A percentile compares a stretch with the other conserved stretches of the same genome.
phyloP scores from a whole-genome alignment of 768 basidiomycete genomes.

The Stropharia rugosoannulata region DNA sequence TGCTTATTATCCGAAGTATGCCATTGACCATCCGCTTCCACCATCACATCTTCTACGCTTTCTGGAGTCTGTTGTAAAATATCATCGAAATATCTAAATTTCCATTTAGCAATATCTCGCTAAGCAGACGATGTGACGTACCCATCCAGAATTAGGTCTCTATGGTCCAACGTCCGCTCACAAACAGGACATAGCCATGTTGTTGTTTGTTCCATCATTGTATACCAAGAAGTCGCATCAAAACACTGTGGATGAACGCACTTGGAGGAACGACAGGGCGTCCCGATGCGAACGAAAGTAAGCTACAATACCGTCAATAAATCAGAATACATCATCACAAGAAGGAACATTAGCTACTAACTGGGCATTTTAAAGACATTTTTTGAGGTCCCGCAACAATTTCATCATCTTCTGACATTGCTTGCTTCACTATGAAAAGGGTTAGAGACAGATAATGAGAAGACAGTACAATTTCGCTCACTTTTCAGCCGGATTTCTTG shows the following conservation, averaged over 20 bases:
- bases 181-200: slow-evolving; percentile 96
- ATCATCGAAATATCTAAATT: slow-evolving; percentile 76
- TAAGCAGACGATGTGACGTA: slow-evolving; percentile 27
- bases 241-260: slow-evolving; percentile 96
- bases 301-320: slow-evolving; percentile 45
- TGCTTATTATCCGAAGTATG: slow-evolving; percentile 88
- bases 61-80: slow-evolving; percentile 81
- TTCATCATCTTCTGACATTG: slow-evolving; percentile 77
- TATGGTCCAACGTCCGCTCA: slow-evolving; percentile 71
- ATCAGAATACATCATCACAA: background rate
- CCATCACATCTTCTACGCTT: slow-evolving; percentile 85
- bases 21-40: slow-evolving; percentile 96
- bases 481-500: slow-evolving; percentile 68
- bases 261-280: slow-evolving; percentile 81
- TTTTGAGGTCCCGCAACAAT: slow-evolving; percentile 88
- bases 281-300: slow-evolving; percentile 81
- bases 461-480: slow-evolving; percentile 33
- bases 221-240: slow-evolving; percentile 92
- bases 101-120: background rate
- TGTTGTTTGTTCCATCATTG: slow-evolving; percentile 94
- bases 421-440: slow-evolving; percentile 50
- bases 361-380: slow-evolving; percentile 93
- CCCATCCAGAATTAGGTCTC: slow-evolving; percentile 93
- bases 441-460: background rate
- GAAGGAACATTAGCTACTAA: slow-evolving; percentile 36